phyloP scores from a whole-genome alignment of 345 rosid species.

The Dovyalis caffra region DNA sequence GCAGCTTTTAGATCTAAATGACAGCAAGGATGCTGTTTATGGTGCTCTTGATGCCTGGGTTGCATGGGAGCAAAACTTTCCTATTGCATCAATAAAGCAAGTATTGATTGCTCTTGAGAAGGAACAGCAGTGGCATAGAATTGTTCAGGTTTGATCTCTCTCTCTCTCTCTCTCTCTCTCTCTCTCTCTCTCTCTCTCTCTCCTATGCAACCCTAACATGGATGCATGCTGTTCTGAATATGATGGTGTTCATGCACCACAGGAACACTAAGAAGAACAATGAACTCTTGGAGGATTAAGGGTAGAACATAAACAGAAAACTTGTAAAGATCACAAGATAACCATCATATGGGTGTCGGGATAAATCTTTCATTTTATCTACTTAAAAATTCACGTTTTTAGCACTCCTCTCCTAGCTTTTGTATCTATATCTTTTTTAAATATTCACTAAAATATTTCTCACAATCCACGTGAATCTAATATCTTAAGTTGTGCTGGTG shows the following conservation, averaged over 20 bases:
- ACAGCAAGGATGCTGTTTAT: constrained; percentile 79
- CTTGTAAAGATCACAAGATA: background rate
- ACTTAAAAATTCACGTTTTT: background rate
- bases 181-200: constrained; percentile 5
- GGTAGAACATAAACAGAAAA: background rate
- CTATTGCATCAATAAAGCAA: constrained; percentile 66
- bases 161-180: constrained; percentile 11
- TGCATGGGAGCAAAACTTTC: constrained; percentile 90
- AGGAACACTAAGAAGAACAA: background rate
- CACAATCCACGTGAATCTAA: background rate
- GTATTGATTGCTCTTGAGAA: constrained; percentile 71
- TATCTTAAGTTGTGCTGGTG: background rate
- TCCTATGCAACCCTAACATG: background rate
- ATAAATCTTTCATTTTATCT: background rate
- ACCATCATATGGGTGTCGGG: background rate
- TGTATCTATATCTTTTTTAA: background rate
- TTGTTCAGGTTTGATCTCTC: constrained; percentile 62
- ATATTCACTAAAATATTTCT: background rate
- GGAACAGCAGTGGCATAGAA: constrained; percentile 85
- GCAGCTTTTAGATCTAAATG: constrained; percentile 76
- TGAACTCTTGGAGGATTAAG: background rate
- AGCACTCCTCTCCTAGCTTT: background rate
- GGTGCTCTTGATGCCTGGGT: constrained; percentile 96
- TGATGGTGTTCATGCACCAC: background rate
- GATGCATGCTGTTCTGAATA: background rate